phyloP scores from a whole-genome alignment of 1,284 basidiomycete genomes.

The Phenoliferia sp. region DNA sequence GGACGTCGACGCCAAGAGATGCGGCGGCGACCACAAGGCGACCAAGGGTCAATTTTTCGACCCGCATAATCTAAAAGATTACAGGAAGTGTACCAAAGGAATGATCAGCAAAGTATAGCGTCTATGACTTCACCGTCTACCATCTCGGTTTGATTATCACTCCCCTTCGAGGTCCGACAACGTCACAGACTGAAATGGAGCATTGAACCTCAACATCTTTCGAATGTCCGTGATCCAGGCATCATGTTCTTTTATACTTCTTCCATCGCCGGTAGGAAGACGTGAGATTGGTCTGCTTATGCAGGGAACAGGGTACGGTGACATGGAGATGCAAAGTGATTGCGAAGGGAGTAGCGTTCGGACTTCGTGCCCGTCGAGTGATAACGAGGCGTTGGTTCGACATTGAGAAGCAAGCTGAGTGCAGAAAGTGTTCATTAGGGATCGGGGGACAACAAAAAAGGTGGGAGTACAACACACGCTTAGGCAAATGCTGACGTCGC shows the following conservation, averaged over 20 bases:
- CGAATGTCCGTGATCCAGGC: conserved; percentile 98
- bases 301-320: conserved; percentile 85
- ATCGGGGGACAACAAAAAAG: background rate
- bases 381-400: conserved; percentile 79
- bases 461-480: no score
- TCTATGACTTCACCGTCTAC: no score
- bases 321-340: conserved; percentile 76
- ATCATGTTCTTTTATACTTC: conserved; percentile 49
- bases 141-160: no score
- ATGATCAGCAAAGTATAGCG: no score
- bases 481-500: conserved; percentile 72
- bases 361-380: conserved; percentile 84
- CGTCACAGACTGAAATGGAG: conserved; percentile 15
- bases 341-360: conserved; percentile 75
- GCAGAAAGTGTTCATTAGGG: background rate
- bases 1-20: no score
- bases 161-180: background rate
- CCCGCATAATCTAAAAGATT: no score
- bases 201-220: conserved; percentile 38
- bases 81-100: no score
- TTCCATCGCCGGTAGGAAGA: conserved; percentile 55
- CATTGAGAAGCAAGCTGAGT: conserved; percentile 74
- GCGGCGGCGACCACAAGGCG: no score
- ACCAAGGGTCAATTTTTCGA: no score
- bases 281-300: conserved; percentile 46